A percentile compares a stretch with the other conserved stretches of the same genome.
phyloP scores from a whole-genome alignment of 306 rosid species.

The Begonia peltatifolia region DNA sequence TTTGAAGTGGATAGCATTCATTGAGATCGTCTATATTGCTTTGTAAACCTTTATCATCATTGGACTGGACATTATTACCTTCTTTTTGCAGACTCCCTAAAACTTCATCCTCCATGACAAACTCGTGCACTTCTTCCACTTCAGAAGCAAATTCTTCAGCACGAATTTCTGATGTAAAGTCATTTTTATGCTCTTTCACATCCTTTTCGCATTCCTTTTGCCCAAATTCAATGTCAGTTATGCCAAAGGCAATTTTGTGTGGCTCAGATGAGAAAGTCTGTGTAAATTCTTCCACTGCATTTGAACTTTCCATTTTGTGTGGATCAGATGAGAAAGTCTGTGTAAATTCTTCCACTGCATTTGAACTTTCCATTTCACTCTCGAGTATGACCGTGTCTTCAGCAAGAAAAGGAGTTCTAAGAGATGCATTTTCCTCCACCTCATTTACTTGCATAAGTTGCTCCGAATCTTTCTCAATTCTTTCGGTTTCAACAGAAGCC shows the following conservation, averaged over 20 bases:
- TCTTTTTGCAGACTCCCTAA: slow-evolving; percentile 20
- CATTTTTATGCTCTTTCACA: slow-evolving; percentile 19
- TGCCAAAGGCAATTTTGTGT: slow-evolving; percentile 16
- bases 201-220: slow-evolving; percentile 20
- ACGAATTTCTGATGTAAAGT: slow-evolving; percentile 14
- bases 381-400: slow-evolving; percentile 16
- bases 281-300: slow-evolving; percentile 4
- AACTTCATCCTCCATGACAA: slow-evolving; percentile 25
- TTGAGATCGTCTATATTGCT: slow-evolving; percentile 13
- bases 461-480: slow-evolving; percentile 16
- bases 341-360: slow-evolving; percentile 4
- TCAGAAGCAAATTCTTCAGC: slow-evolving; percentile 32
- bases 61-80: slow-evolving; percentile 18
- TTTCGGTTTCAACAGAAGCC: slow-evolving; percentile 21
- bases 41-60: slow-evolving; percentile 26
- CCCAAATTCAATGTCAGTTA: slow-evolving; percentile 17
- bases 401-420: slow-evolving; percentile 23
- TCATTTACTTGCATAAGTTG: slow-evolving; percentile 17
- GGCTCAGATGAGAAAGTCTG: slow-evolving; percentile 2
- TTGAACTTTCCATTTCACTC: slow-evolving; percentile 21
- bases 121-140: slow-evolving; percentile 14
- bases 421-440: slow-evolving; percentile 18
- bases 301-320: slow-evolving; percentile 24
- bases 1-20: slow-evolving; percentile 24
- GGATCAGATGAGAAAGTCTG: slow-evolving; percentile 2